These are phyloP conservation scores for Castanea crenata DNA, from an alignment of 306 rosid species.

Conservation along the genomic window DNA sequence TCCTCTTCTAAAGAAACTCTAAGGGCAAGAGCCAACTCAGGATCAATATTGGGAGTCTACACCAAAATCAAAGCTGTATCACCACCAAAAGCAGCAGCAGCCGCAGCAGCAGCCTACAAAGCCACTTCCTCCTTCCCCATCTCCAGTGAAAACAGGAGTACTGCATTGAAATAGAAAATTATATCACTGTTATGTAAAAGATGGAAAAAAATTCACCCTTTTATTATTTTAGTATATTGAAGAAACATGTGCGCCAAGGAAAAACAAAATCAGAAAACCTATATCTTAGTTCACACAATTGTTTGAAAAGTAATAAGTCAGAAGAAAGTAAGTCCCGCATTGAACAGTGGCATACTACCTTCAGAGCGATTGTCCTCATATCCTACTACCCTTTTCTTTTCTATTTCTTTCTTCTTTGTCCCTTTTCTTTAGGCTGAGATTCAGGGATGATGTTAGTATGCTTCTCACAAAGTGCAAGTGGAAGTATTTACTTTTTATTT, in stretches of 20 bases:
- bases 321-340: background rate
- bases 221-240: background rate
- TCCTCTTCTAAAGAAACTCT: constrained; percentile 52
- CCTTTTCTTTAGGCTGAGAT: background rate
- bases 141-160: constrained; percentile 45
- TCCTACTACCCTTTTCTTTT: background rate
- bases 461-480: background rate
- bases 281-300: background rate
- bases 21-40: constrained; percentile 49
- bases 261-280: background rate
- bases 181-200: background rate
- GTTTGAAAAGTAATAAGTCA: background rate
- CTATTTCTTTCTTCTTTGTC: background rate
- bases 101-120: constrained; percentile 38
- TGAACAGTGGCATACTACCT: background rate
- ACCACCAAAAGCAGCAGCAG: constrained; percentile 31
- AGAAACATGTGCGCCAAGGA: background rate
- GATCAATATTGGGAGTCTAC: constrained; percentile 41
- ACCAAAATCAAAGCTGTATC: constrained; percentile 34
- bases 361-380: background rate
- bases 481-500: background rate
- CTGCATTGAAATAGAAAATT: constrained; percentile 20
- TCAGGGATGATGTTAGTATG: background rate
- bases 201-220: background rate
- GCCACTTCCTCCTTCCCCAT: constrained; percentile 41